A percentile compares a stretch with the other conserved stretches of the same genome.
Conservation (phyloP, 73 alveolate genomes). For the Paramecium biaurelia region DNA sequence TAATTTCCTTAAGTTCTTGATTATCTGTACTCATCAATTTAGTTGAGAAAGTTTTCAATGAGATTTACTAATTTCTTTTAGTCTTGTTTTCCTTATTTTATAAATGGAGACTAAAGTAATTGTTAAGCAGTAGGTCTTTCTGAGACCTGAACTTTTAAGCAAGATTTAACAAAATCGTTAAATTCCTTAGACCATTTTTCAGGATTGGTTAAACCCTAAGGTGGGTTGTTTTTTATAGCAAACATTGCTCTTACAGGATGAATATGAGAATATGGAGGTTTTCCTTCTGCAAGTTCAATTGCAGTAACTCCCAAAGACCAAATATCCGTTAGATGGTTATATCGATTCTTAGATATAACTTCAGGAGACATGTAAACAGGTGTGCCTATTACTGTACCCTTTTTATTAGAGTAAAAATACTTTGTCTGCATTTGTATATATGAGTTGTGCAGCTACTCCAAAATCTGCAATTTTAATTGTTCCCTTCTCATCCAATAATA, state of each 20-base stretch:
- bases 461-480: conserved; percentile 95
- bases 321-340: conserved; percentile 76
- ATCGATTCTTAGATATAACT: conserved; percentile 63
- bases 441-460: conserved; percentile 96
- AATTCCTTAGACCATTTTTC: conserved; percentile 91
- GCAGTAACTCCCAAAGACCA: conserved; percentile 93
- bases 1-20: not conserved
- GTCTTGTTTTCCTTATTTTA: conserved; percentile 28
- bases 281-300: conserved; percentile 99
- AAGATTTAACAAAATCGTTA: conserved; percentile 88
- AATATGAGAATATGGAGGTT: conserved; percentile 96
- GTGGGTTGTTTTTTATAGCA: conserved; percentile 90
- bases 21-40: not conserved
- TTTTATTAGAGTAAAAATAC: conserved; percentile 16
- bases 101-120: conserved; percentile 87
- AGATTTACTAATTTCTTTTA: conserved; percentile 3
- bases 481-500: conserved; percentile 91
- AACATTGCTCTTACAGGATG: conserved; percentile 92
- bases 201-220: conserved; percentile 89
- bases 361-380: conserved; percentile 76
- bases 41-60: not conserved
- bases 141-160: conserved; percentile 88
- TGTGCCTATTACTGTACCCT: conserved; percentile 68
- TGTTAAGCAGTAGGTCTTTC: conserved; percentile 96
- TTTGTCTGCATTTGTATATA: conserved; percentile 85